Evolutionary conservation across 768 basidiomycete genomes (phyloP).

Genomic region (Leccinum imitatum): DNA sequence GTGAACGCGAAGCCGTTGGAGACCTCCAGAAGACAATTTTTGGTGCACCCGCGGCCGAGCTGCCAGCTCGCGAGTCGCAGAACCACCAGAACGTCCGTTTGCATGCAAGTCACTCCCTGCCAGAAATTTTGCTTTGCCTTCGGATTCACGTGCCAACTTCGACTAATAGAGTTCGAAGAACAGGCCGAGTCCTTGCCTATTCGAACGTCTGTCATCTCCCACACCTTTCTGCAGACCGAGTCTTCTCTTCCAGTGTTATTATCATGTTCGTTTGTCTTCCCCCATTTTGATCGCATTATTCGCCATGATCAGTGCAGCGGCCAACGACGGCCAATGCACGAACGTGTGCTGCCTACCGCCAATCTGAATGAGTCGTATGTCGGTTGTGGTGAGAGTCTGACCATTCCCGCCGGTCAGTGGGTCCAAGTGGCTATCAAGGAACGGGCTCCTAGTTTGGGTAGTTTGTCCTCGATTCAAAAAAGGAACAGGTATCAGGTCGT

Average conservation of each 20-base stretch:
- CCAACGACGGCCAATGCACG: background rate
- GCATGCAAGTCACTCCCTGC: background rate
- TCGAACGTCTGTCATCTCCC: background rate
- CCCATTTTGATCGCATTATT: background rate
- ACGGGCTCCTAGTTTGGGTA: too few species aligned
- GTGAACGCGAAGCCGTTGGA: too few species aligned
- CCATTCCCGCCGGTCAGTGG: too few species aligned
- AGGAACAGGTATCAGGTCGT: background rate
- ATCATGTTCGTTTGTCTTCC: constrained; percentile 8
- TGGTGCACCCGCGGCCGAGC: too few species aligned
- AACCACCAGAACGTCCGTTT: background rate
- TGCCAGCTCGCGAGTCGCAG: too few species aligned
- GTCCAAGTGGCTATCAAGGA: background rate
- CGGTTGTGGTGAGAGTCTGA: too few species aligned
- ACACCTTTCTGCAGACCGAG: background rate
- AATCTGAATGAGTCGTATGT: background rate
- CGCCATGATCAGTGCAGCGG: background rate
- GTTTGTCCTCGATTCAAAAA: too few species aligned
- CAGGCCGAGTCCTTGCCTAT: too few species aligned
- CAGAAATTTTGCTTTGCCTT: background rate
- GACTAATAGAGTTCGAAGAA: too few species aligned
- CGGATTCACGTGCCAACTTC: background rate
- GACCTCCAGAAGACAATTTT: background rate
- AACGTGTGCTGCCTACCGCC: background rate
- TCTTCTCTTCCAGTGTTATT: background rate